These are phyloP conservation scores for Cytospora piceae DNA, from an alignment of 2,329 filamentous ascomycete genomes.

Conservation along the genomic window DNA sequence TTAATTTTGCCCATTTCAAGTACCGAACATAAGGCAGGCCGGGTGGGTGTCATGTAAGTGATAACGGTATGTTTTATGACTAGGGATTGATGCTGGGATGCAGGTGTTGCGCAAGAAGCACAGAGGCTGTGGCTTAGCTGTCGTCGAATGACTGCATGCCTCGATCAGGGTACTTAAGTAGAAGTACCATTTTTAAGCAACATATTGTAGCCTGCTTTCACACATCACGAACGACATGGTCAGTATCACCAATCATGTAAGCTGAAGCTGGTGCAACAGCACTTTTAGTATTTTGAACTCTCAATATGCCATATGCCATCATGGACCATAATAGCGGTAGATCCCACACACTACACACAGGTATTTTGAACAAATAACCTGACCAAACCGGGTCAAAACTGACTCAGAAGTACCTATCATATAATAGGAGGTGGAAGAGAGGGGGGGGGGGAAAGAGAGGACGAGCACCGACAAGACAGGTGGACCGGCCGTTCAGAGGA, in stretches of 20 bases:
- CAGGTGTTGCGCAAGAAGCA: background rate
- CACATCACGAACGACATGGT: background rate
- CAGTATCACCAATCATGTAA: background rate
- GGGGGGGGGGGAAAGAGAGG: slow-evolving; percentile 4
- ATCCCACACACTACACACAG: slow-evolving; percentile 9
- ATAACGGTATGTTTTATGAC: background rate
- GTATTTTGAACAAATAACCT: slow-evolving; percentile 6
- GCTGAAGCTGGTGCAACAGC: background rate
- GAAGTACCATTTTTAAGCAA: background rate
- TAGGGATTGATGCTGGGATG: background rate
- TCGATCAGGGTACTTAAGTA: background rate
- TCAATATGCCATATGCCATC: slow-evolving; percentile 14
- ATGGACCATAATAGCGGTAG: background rate
- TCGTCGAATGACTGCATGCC: background rate
- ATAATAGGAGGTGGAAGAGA: background rate
- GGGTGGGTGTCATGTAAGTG: background rate
- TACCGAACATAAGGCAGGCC: background rate
- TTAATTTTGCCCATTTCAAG: background rate
- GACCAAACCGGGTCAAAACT: background rate
- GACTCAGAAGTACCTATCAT: slow-evolving; percentile 16
- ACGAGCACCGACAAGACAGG: slow-evolving; percentile 5
- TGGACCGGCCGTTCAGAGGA: slow-evolving; percentile 21
- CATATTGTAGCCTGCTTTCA: background rate
- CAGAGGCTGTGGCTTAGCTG: background rate
- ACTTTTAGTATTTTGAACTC: slow-evolving; percentile 9